Conservation (phyloP, 768 basidiomycete species). For the Suillus brevipes region DNA sequence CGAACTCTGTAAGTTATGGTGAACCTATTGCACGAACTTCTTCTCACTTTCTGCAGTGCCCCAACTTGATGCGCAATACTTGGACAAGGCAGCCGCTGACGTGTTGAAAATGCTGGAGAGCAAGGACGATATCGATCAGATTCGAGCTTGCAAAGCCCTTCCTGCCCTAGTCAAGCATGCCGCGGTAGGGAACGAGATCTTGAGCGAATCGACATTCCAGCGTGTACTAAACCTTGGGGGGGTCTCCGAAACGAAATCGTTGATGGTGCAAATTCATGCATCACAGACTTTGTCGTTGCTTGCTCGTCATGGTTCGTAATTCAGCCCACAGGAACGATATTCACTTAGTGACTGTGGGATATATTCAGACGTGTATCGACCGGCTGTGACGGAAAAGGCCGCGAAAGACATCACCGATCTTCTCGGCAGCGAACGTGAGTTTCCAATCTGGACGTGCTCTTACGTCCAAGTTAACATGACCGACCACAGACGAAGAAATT, state of each 20-base stretch:
- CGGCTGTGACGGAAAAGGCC: conserved; percentile 1
- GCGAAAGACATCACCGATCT: conserved; percentile 2
- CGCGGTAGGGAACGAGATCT: neutral
- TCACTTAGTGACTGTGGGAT: neutral
- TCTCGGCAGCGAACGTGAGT: conserved; percentile 4
- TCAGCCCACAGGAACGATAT: neutral
- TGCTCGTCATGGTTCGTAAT: neutral
- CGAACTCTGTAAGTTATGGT: conserved; percentile 4
- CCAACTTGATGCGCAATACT: neutral
- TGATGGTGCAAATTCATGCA: conserved; percentile 8
- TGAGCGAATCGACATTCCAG: conserved; percentile 7
- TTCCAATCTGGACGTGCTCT: too few relatives aligned
- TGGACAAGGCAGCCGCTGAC: neutral
- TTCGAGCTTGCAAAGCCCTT: conserved; percentile 12
- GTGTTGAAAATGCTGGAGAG: conserved; percentile 7
- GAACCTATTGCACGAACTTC: neutral
- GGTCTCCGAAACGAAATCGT: neutral
- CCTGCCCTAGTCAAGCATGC: conserved; percentile 3
- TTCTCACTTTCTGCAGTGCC: neutral
- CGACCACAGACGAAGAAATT: conserved; percentile 1
- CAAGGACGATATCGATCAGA: neutral
- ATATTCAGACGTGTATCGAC: neutral
- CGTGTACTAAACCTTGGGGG: conserved; percentile 1
- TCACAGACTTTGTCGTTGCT: conserved; percentile 9
- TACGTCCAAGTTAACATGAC: neutral